Evolutionary conservation across 345 rosid species (phyloP).

Genomic region (Chamaenerion angustifolium): DNA sequence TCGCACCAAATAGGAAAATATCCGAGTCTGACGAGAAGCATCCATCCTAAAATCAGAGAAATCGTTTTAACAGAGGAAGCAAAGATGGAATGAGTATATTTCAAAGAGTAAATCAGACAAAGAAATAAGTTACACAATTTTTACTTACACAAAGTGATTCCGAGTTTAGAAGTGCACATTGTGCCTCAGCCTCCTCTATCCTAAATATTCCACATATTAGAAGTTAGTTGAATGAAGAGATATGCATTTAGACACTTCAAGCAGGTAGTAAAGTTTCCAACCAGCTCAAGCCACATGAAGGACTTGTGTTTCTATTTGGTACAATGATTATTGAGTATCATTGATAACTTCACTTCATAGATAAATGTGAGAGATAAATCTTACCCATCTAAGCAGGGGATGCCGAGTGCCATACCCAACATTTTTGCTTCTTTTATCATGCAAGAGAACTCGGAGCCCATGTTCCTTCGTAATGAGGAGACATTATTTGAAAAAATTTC

Average conservation of each 20-base stretch:
- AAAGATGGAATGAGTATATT: neutral
- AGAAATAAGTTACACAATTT: constrained; percentile 2
- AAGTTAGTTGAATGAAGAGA: too few species aligned
- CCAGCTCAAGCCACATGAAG: too few species aligned
- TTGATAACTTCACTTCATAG: neutral
- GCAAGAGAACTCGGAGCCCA: constrained; percentile 85
- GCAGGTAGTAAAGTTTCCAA: too few species aligned
- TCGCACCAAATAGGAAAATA: constrained; percentile 85
- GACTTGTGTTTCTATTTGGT: too few species aligned
- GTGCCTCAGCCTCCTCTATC: constrained; percentile 94
- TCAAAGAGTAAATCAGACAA: constrained; percentile 4
- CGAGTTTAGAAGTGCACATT: constrained; percentile 67
- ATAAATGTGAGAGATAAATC: neutral
- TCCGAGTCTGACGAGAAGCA: constrained; percentile 93
- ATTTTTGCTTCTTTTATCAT: constrained; percentile 75
- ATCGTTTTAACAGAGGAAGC: neutral
- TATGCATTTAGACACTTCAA: too few species aligned
- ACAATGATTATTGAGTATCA: too few species aligned
- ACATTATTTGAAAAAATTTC: constrained; percentile 25
- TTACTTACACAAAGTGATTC: constrained; percentile 78
- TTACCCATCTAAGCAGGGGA: constrained; percentile 92
- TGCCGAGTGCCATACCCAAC: constrained; percentile 65
- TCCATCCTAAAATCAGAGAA: constrained; percentile 50
- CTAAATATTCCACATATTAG: constrained; percentile 17
- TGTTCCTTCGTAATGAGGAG: constrained; percentile 63